A percentile compares a stretch with the other conserved stretches of the same genome.
Evolutionary conservation across 2,329 filamentous ascomycete genomes (phyloP).

Genomic region (Fusarium buharicum): DNA sequence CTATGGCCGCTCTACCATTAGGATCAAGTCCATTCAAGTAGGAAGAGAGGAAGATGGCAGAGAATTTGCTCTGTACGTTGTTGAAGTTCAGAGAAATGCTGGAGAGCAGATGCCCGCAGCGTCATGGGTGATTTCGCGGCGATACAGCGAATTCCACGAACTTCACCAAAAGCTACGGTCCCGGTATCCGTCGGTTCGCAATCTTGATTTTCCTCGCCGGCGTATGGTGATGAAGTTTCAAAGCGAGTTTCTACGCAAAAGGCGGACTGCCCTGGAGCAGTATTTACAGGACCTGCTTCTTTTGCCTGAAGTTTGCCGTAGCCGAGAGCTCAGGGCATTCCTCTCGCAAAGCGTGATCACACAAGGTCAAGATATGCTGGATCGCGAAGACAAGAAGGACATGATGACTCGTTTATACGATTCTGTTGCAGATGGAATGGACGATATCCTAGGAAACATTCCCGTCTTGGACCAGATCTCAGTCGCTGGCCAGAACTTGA

Average conservation of each 20-base stretch:
- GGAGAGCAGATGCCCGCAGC: conserved; percentile 98
- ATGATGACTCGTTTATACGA: conserved; percentile 96
- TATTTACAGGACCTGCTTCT: conserved; percentile 85
- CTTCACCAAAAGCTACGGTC: conserved; percentile 88
- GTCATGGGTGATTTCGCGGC: conserved; percentile 88
- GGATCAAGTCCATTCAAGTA: conserved; percentile 92
- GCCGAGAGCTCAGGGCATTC: conserved; percentile 90
- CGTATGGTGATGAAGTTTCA: conserved; percentile 97
- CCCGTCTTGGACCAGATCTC: conserved; percentile 95
- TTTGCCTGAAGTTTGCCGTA: conserved; percentile 92
- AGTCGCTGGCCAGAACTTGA: conserved; percentile 88
- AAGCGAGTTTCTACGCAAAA: conserved; percentile 92
- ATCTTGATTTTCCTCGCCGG: conserved; percentile 90
- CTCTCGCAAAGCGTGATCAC: conserved; percentile 87
- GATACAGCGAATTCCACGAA: conserved; percentile 97
- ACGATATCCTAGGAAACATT: conserved; percentile 96
- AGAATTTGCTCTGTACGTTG: conserved; percentile 91
- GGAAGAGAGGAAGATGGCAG: conserved; percentile 91
- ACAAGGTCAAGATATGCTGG: conserved; percentile 66
- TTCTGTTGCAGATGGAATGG: conserved; percentile 96
- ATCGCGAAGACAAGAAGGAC: conserved; percentile 76
- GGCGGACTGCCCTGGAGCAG: conserved; percentile 82
- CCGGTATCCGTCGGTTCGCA: conserved; percentile 86
- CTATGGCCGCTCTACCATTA: conserved; percentile 88
- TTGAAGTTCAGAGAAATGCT: conserved; percentile 89